A percentile compares a stretch with the other conserved stretches of the same genome.
Evolutionary conservation across 1,139 yeast genomes (phyloP).

Genomic region (Sugiyamaella castrensis): DNA sequence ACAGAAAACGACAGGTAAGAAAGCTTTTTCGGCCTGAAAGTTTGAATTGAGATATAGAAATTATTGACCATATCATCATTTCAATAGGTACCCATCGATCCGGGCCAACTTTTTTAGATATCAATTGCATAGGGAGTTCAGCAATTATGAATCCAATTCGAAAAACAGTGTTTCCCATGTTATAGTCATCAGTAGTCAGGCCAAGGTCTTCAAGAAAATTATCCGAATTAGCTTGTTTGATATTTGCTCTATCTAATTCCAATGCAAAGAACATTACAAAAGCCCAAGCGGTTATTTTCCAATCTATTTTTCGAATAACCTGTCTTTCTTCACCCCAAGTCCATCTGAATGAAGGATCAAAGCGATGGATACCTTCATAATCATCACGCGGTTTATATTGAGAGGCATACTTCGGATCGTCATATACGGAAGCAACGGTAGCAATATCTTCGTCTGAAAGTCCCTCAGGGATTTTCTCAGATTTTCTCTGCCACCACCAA

Average conservation of each 20-base stretch:
- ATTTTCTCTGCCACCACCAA: constrained; percentile 10
- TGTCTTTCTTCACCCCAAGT: constrained; percentile 44
- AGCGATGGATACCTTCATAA: constrained; percentile 46
- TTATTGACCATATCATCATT: constrained; percentile 49
- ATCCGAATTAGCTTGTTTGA: constrained; percentile 51
- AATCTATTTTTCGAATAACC: constrained; percentile 47
- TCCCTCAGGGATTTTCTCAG: constrained; percentile 6
- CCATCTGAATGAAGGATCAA: constrained; percentile 51
- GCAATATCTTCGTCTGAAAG: constrained; percentile 19
- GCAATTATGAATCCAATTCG: constrained; percentile 45
- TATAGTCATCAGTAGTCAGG: constrained; percentile 49
- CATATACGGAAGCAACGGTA: constrained; percentile 25
- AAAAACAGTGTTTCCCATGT: constrained; percentile 47
- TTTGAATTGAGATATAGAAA: constrained; percentile 48
- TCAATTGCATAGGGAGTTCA: constrained; percentile 53
- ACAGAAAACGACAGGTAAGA: too few species aligned
- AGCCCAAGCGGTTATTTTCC: constrained; percentile 45
- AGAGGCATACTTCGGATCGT: constrained; percentile 44
- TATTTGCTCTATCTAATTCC: constrained; percentile 52
- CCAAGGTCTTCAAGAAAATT: constrained; percentile 46
- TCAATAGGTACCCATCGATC: constrained; percentile 54
- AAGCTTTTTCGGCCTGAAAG: too few species aligned
- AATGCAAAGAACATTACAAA: constrained; percentile 48
- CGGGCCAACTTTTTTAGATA: constrained; percentile 51
- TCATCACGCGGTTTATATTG: constrained; percentile 45